Percentiles rank a stretch among this genome's conserved stretches.
Conservation (phyloP, 148 eudicot species). For the Drosera capensis region DNA sequence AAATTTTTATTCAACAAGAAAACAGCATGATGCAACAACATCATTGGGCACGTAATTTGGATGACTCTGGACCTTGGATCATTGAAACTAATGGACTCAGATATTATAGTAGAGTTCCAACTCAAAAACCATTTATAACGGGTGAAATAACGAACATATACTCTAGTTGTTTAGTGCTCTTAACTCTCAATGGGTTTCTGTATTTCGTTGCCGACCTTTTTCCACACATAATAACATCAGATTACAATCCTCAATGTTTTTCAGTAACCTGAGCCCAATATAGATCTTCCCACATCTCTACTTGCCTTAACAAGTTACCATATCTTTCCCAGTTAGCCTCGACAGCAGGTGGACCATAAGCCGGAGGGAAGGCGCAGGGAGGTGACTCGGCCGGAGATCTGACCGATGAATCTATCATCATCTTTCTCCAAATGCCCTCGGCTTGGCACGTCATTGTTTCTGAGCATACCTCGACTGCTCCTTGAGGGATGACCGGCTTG, state of each 20-base stretch:
- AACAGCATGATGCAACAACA: too few relatives aligned
- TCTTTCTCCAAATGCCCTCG: conserved; percentile 17
- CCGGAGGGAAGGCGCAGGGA: conserved; percentile 25
- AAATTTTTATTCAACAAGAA: too few relatives aligned
- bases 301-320: conserved; percentile 12
- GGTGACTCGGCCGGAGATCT: conserved; percentile 10
- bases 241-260: neutral
- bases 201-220: neutral
- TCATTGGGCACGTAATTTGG: too few relatives aligned
- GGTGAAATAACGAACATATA: too few relatives aligned
- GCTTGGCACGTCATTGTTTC: conserved; percentile 25
- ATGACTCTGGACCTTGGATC: too few relatives aligned
- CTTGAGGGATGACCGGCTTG: neutral
- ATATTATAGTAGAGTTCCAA: too few relatives aligned
- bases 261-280: too few relatives aligned
- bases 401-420: conserved; percentile 20
- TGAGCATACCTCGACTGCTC: conserved; percentile 15
- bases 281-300: conserved; percentile 20
- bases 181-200: too few relatives aligned
- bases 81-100: too few relatives aligned
- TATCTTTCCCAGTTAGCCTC: conserved; percentile 16
- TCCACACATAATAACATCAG: neutral
- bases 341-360: conserved; percentile 16
- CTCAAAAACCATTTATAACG: too few relatives aligned
- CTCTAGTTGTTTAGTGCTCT: too few relatives aligned